These are phyloP conservation scores for Avena eriantha DNA, from an alignment of 176 grass and related monocot species.

Conservation along the genomic window DNA sequence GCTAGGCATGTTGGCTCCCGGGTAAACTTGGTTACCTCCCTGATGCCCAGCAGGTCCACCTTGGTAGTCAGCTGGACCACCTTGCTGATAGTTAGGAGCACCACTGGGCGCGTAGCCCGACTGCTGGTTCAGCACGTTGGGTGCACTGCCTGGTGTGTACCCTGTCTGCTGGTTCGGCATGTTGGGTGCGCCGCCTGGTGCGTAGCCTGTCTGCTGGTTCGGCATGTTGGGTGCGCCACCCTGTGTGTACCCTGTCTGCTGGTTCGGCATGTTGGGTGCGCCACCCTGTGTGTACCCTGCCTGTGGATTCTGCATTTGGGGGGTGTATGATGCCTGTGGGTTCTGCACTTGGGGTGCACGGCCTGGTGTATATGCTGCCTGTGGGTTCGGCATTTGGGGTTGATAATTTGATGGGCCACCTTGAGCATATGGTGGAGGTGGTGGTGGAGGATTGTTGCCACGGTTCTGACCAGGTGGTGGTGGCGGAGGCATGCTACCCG, in stretches of 20 bases:
- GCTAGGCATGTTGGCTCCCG: slow-evolving; percentile 29
- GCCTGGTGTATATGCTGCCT: slow-evolving; percentile 38
- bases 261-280: slow-evolving; percentile 35
- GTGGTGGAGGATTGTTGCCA: slow-evolving; percentile 46
- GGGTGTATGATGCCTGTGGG: slow-evolving; percentile 35
- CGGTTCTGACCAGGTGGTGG: slow-evolving; percentile 44
- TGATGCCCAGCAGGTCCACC: slow-evolving; percentile 45
- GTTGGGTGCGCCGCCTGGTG: slow-evolving; percentile 19
- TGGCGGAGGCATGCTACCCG: slow-evolving; percentile 45
- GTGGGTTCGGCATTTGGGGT: slow-evolving; percentile 32
- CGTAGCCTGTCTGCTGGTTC: slow-evolving; percentile 41
- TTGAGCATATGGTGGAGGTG: slow-evolving; percentile 21
- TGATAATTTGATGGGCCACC: slow-evolving; percentile 47
- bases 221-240: slow-evolving; percentile 28
- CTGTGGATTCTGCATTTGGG: slow-evolving; percentile 32
- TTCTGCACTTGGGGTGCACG: slow-evolving; percentile 37
- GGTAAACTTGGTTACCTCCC: slow-evolving; percentile 49
- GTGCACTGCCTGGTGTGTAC: slow-evolving; percentile 36
- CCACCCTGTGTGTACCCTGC: slow-evolving; percentile 39
- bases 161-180: slow-evolving; percentile 36
- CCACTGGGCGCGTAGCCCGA: slow-evolving; percentile 40
- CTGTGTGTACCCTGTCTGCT: slow-evolving; percentile 38
- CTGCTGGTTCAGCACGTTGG: slow-evolving; percentile 36
- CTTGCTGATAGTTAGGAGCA: slow-evolving; percentile 55
- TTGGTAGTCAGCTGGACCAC: slow-evolving; percentile 58